A percentile compares a stretch with the other conserved stretches of the same genome.
phyloP scores from a whole-genome alignment of 2,329 filamentous ascomycete species.

The Cordyceps pruinosa region DNA sequence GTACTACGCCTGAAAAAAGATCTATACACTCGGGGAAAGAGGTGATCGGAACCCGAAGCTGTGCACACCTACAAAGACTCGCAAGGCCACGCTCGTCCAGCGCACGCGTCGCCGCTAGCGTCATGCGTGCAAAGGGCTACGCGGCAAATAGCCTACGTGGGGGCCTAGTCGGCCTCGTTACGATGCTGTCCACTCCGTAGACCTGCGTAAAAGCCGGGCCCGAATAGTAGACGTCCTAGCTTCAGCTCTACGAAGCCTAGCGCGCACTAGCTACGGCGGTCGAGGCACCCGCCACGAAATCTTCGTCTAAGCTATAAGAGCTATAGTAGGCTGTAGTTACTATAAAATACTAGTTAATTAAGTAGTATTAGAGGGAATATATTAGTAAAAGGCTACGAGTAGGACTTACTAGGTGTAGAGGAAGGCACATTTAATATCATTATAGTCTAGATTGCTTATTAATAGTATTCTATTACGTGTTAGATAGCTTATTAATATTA shows the following conservation, averaged over 20 bases:
- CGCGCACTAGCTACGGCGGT: not conserved
- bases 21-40: no score
- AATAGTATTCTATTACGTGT: no score
- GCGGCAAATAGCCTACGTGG: conserved; percentile 40
- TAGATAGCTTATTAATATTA: no score
- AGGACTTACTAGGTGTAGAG: no score
- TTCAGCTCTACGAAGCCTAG: not conserved
- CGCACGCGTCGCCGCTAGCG: conserved; percentile 45
- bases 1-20: no score
- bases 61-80: no score
- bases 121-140: conserved; percentile 43
- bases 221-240: not conserved
- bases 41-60: no score
- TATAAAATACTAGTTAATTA: not conserved
- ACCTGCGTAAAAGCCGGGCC: not conserved
- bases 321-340: not conserved
- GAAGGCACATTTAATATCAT: no score
- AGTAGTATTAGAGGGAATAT: no score
- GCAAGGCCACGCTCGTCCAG: conserved; percentile 37
- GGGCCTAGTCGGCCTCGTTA: conserved; percentile 23
- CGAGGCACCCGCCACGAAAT: not conserved
- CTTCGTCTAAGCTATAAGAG: not conserved
- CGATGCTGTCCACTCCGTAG: not conserved
- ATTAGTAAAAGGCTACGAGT: no score
- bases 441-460: no score